Base-by-base conservation (phyloP, 2,329 filamentous ascomycete species). In the Penicillium brevicompactum region DNA sequence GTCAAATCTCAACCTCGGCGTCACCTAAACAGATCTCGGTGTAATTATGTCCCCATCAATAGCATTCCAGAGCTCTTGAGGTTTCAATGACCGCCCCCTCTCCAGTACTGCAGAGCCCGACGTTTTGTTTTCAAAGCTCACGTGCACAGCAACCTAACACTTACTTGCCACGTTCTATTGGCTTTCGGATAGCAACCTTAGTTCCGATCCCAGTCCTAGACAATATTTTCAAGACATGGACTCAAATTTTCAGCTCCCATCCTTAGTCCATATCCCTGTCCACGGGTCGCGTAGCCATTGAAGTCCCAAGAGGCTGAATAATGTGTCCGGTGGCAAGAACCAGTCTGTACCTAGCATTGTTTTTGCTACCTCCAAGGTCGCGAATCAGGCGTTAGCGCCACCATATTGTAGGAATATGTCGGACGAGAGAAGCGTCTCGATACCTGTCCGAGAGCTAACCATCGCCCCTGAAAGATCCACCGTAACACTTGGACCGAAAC, bases 131-230 rank as follows among this genome's bases (percentile, higher is more conserved):
- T 18, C 18, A 18, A 18, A 18, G 18, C 18, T 18, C 18, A 2
- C 18, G 18, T 18, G 18, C 18, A 18, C 18, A 18, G 18, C 18
- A 18, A 18, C 18, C 18, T 18, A 18, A 18, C 18, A 18, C 18
- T 9, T 37, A 63, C 53, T 60, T 50, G 54, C 48, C 50, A 55
- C 9, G 53, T 60, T 62, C 22, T 45, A 37, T 14, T 16, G 16
- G 18, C 46, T 37, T 16, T 51, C 53, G 56, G 56, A 48, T 52
- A 40, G 31, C 51, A 55, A 55, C 49, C 21, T 50, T 43, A 13
- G 42, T 47, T 32, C 47, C n/a, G 8, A 32, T 38, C 38, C 21
- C 18, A 42, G 22, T n/a, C 32, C 46, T 46, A 40, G 44, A 47
- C 34, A n/a, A 5, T 1, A 37, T n/a, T 7, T 18, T 13, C 31